A percentile compares a stretch with the other conserved stretches of the same genome.
These are phyloP conservation scores for Lactifluus hygrophoroides DNA, from an alignment of 768 basidiomycete species.

Conservation along the genomic window DNA sequence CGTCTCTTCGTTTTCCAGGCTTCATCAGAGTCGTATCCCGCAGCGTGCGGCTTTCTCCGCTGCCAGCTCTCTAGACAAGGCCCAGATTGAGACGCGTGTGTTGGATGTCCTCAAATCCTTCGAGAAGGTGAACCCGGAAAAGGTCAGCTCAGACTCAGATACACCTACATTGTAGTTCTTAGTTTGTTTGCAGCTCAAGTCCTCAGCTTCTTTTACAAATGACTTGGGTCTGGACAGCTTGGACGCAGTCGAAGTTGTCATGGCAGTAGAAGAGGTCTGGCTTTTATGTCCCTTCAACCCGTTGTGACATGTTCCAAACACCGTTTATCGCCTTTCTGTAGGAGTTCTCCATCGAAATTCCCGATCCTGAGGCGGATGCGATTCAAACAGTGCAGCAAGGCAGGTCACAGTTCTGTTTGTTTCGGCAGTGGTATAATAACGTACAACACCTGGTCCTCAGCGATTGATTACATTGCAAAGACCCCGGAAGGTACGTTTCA, in stretches of 20 bases:
- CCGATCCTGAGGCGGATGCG: constrained; percentile 91
- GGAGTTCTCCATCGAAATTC: constrained; percentile 98
- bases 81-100: constrained; percentile 64
- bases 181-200: constrained; percentile 43
- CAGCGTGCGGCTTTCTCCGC: constrained; percentile 54
- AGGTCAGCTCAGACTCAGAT: constrained; percentile 36
- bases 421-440: constrained; percentile 9
- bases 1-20: constrained; percentile 17
- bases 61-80: constrained; percentile 53
- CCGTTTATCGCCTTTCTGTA: constrained; percentile 26
- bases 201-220: constrained; percentile 57
- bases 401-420: constrained; percentile 30
- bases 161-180: background rate
- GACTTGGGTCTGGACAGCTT: constrained; percentile 93
- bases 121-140: constrained; percentile 75
- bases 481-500: constrained; percentile 68
- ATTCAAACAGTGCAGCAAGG: constrained; percentile 91
- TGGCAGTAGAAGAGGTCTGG: constrained; percentile 91
- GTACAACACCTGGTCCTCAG: constrained; percentile 32
- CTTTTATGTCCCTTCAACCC: background rate
- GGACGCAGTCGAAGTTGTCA: constrained; percentile 96
- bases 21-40: constrained; percentile 23
- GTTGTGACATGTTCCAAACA: constrained; percentile 6
- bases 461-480: constrained; percentile 92
- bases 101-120: constrained; percentile 80